These are phyloP conservation scores for Gilbertella persicaria DNA, from an alignment of 371 early-diverging fungal genomes.

Conservation along the genomic window DNA sequence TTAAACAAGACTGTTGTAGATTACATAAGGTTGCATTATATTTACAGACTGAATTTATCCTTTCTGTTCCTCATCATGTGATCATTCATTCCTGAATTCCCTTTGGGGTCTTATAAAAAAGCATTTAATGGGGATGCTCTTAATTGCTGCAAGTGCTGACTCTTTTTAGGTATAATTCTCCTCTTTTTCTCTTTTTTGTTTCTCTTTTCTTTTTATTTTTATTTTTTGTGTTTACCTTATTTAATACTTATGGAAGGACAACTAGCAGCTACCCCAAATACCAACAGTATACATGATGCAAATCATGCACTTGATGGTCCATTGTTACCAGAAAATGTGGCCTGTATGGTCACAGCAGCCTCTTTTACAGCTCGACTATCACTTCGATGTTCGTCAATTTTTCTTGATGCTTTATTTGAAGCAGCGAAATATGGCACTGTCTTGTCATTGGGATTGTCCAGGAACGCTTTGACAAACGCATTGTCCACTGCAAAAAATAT, in stretches of 20 bases:
- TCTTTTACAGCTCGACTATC: constrained; percentile 38
- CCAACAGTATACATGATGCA: not conserved
- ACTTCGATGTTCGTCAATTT: constrained; percentile 28
- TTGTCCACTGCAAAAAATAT: constrained; percentile 53
- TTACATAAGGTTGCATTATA: too few species aligned
- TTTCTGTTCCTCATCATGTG: too few species aligned
- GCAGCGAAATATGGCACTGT: constrained; percentile 58
- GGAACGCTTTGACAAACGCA: constrained; percentile 52
- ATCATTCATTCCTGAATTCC: too few species aligned
- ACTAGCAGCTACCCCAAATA: not conserved
- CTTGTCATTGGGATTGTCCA: constrained; percentile 52
- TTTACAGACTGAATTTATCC: too few species aligned
- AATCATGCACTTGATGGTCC: constrained; percentile 15
- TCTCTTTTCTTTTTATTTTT: not conserved
- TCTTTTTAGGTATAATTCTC: too few species aligned
- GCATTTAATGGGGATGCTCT: too few species aligned
- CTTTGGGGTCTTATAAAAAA: too few species aligned
- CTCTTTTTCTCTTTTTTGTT: not conserved
- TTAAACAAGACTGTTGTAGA: too few species aligned
- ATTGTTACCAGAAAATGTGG: constrained; percentile 32
- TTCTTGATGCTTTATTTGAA: constrained; percentile 49
- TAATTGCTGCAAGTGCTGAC: too few species aligned
- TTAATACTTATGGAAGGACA: constrained; percentile 1
- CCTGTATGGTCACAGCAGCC: constrained; percentile 28
- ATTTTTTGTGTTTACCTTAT: not conserved